phyloP scores from a whole-genome alignment of 129 eudicot genomes.

The Tagetes patula region DNA sequence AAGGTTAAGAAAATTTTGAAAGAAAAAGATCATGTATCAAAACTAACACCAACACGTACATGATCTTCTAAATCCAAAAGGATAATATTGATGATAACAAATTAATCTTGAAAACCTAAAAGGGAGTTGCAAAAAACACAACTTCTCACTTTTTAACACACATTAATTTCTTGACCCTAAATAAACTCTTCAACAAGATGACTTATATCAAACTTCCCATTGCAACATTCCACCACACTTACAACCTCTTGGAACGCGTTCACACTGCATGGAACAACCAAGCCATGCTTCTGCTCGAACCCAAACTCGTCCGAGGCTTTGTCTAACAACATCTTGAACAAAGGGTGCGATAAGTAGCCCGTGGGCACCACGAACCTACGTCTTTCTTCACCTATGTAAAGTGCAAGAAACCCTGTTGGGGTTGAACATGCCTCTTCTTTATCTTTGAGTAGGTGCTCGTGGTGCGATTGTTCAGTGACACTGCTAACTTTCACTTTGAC shows the following conservation, averaged over 20 bases:
- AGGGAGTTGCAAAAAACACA: constrained; percentile 44
- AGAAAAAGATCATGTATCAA: neutral
- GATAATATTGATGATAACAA: constrained; percentile 22
- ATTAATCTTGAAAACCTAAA: constrained; percentile 24
- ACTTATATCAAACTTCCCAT: constrained; percentile 78
- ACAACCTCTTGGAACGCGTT: constrained; percentile 69
- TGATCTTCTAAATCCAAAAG: constrained; percentile 18
- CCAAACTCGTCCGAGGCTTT: constrained; percentile 86
- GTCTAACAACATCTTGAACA: constrained; percentile 86
- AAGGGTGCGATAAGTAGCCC: constrained; percentile 76
- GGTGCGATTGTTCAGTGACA: constrained; percentile 34
- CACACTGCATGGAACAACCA: constrained; percentile 84
- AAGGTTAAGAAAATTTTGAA: neutral
- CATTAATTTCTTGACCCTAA: constrained; percentile 16
- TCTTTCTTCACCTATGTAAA: constrained; percentile 81
- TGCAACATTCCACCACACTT: constrained; percentile 71
- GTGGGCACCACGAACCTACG: constrained; percentile 84
- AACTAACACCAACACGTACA: constrained; percentile 32
- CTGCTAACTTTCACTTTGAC: constrained; percentile 44
- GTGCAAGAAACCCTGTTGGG: constrained; percentile 75
- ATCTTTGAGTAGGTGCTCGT: constrained; percentile 46
- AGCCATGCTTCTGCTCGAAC: constrained; percentile 64
- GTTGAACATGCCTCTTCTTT: constrained; percentile 40
- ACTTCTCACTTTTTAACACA: constrained; percentile 35
- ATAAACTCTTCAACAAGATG: constrained; percentile 74